Base-by-base conservation (phyloP, 129 eudicot genomes). In the Lonicera japonica region DNA sequence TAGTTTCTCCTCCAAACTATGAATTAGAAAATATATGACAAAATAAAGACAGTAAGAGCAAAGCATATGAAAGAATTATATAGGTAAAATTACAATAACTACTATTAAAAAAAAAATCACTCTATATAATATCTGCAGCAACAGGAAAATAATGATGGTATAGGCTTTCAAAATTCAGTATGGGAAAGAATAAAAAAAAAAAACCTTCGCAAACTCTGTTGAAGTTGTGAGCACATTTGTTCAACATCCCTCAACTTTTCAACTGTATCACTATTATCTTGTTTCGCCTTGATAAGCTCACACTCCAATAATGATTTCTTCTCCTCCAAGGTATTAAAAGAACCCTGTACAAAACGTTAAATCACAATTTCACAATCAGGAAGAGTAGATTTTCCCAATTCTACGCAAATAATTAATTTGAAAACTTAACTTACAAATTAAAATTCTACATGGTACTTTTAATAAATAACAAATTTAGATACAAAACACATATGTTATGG, bases 1-100 rank as follows among this genome's bases (percentile, higher is more conserved):
- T 36, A 78, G 75, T 68, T 88, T 94, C 56, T 88, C 99, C 70
- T 85, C 95, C 80, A 94, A 69, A 79, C 99, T 94, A 51, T 60
- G 61, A 43, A 8, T 43, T 14, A 51, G 16, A 19, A 75, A 63
- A 69, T 24, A 71, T 34, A 11, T 46, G 9, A 29, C 12, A 22
- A 18, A 67, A 54, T 16, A 5, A 61, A 23, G 22, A 20, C 13
- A 43, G 50, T 43, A 14, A 43, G 14, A 43, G 50, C 6, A 22
- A 60, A 24, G 39, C 56, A 56, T 15, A 38, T 4, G 43, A 8
- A 43, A 43, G 13, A 43, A 43, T 14, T 43, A 29, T 29, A 29
- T 6, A 2, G 6, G 36, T 29, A 29, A 29, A 29, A 29, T 29
- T 29, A 1, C 36, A 29, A 6, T 2, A 29, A 29, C 6, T 29